Evolutionary conservation across 208 protist genomes (phyloP).

Genomic region (Leishmania amazonensis): DNA sequence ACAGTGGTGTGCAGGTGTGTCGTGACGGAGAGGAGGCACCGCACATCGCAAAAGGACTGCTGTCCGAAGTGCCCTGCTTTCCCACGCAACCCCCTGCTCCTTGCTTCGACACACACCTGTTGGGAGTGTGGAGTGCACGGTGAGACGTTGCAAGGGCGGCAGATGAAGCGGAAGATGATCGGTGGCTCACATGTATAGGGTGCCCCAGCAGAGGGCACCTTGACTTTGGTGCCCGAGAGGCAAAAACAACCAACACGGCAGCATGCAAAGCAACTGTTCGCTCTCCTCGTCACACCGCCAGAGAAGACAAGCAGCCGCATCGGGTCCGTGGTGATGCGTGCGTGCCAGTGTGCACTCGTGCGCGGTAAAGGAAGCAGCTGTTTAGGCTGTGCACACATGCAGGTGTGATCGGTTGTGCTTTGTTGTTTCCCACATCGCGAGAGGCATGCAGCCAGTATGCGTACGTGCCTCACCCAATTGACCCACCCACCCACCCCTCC

Average conservation of each 20-base stretch:
- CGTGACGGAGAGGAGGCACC: too few relatives aligned
- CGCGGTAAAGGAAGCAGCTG: not conserved
- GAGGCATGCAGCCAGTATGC: not conserved
- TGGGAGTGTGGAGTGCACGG: not conserved
- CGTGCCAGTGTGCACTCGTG: not conserved
- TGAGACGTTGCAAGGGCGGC: not conserved
- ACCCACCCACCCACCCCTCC: not conserved
- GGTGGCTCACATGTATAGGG: not conserved
- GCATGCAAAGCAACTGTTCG: not conserved
- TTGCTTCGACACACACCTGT: not conserved
- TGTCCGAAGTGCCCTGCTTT: not conserved
- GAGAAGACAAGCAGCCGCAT: not conserved
- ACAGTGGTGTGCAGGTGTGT: not conserved
- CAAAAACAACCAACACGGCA: not conserved
- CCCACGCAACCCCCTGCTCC: not conserved
- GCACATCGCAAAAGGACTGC: not conserved
- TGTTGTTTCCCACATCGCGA: not conserved
- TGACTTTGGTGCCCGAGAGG: not conserved
- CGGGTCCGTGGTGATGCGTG: not conserved
- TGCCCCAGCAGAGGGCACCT: not conserved
- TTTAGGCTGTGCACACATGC: not conserved
- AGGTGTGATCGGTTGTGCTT: not conserved
- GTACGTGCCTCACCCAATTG: not conserved
- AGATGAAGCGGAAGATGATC: not conserved
- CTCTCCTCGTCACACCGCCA: not conserved